Conservation (phyloP, 2,329 filamentous ascomycete species). For the Pestalotiopsis sp. region DNA sequence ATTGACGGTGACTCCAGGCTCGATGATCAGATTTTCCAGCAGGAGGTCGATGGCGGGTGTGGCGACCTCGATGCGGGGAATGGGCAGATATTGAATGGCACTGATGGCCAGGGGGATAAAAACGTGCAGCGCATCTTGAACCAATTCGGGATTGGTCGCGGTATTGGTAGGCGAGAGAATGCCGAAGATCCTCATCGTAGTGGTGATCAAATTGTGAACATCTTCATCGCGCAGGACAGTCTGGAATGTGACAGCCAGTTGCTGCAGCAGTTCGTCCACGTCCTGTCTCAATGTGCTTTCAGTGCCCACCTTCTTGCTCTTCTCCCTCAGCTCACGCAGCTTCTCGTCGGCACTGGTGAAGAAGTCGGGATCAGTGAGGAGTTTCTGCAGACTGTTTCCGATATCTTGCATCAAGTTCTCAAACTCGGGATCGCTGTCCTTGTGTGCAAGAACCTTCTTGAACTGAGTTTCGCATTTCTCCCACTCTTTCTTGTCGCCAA, state of each 20-base stretch:
- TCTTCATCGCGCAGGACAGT: slow-evolving; percentile 72
- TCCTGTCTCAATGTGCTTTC: slow-evolving; percentile 72
- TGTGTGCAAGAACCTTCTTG: slow-evolving; percentile 70
- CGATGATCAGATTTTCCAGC: slow-evolving; percentile 86
- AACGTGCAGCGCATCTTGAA: slow-evolving; percentile 75
- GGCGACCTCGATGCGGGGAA: slow-evolving; percentile 85
- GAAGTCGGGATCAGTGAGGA: slow-evolving; percentile 84
- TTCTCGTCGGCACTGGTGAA: slow-evolving; percentile 70
- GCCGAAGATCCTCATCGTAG: slow-evolving; percentile 65
- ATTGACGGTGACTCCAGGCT: slow-evolving; percentile 83
- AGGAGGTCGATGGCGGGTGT: slow-evolving; percentile 82
- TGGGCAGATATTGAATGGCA: slow-evolving; percentile 82
- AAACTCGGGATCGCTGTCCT: slow-evolving; percentile 77
- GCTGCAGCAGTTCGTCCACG: slow-evolving; percentile 69
- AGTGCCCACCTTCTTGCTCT: slow-evolving; percentile 62
- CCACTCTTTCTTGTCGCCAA: slow-evolving; percentile 77
- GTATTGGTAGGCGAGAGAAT: slow-evolving; percentile 68
- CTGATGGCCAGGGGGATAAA: slow-evolving; percentile 78
- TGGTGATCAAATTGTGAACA: slow-evolving; percentile 67
- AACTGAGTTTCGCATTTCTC: slow-evolving; percentile 69
- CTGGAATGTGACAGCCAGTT: slow-evolving; percentile 66
- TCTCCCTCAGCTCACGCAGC: slow-evolving; percentile 50
- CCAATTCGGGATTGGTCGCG: slow-evolving; percentile 67
- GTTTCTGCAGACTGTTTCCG: slow-evolving; percentile 72
- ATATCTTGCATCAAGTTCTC: slow-evolving; percentile 74